phyloP scores from a whole-genome alignment of 108 stramenopile genomes.

The Cyclotella kingstonii region DNA sequence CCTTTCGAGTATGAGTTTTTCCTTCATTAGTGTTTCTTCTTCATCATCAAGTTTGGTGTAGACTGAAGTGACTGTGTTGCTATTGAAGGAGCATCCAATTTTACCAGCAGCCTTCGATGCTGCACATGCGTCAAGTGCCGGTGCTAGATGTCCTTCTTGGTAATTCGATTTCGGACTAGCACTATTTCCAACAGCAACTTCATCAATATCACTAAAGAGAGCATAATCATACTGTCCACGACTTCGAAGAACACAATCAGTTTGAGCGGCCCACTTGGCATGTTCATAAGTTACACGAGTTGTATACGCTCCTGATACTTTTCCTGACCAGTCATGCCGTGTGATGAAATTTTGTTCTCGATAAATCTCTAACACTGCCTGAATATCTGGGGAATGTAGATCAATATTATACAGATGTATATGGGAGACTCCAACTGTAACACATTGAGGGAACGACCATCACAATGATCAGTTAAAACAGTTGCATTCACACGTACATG shows the following conservation, averaged over 20 bases:
- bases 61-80: constrained; percentile 42
- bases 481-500: not conserved
- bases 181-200: constrained; percentile 21
- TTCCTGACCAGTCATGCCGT: constrained; percentile 43
- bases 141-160: constrained; percentile 23
- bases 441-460: not conserved
- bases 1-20: constrained; percentile 41
- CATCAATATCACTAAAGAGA: constrained; percentile 47
- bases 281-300: constrained; percentile 42
- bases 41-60: constrained; percentile 31
- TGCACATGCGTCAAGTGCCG: constrained; percentile 28
- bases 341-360: constrained; percentile 35
- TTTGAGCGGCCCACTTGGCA: constrained; percentile 49
- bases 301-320: constrained; percentile 40
- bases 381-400: constrained; percentile 36
- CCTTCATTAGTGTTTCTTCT: constrained; percentile 33
- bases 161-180: constrained; percentile 2
- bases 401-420: constrained; percentile 47
- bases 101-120: constrained; percentile 18
- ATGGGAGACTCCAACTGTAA: constrained; percentile 29
- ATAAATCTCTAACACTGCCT: constrained; percentile 24
- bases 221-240: constrained; percentile 35
- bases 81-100: constrained; percentile 41
- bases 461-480: not conserved
- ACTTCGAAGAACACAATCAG: constrained; percentile 38